Base-by-base conservation (phyloP, 2,329 filamentous ascomycete species). In the Fusarium sulawesiense region DNA sequence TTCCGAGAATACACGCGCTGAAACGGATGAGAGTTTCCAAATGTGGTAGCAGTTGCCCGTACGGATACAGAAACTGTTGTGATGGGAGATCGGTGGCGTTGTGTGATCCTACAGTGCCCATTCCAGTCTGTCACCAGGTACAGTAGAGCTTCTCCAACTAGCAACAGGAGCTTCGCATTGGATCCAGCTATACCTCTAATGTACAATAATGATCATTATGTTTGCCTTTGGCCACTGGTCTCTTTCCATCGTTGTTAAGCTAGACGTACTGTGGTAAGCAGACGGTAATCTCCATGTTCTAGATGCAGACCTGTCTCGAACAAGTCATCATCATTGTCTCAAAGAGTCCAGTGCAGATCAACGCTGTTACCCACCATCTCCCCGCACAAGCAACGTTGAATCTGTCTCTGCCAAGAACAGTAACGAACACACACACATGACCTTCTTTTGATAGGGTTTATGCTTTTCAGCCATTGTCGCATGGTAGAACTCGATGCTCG, bases 101-200 rank as follows among this genome's bases (percentile, higher is more conserved):
- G 44, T 66, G n/a, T n/a, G n/a, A n/a, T n/a, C n/a, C n/a, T n/a
- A n/a, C n/a, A n/a, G n/a, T n/a, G 41, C 46, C 46, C 61, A 64
- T 68, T 69, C 66, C 66, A 55, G 47, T 25, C 32, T 40, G 62
- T 66, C 63, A 64, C 56, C 59, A 46, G 60, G 42, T 54, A 16
- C 32, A 37, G 1, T 37, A 4, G 20, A 20, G 29, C 12, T 27
- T 40, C 56, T 57, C 20, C 34, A 60, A 29, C 46, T 34, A 34
- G 32, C 32, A 34, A 34, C 32, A 34, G 16, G 34, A 37, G 34
- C 34, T 37, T n/a, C 18, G 34, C 34, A n/a, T 37, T 37, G 18
- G 18, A 37, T 37, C 18, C 34, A 37, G 34, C 18, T 37, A 18
- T 6, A 7, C 29, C 29, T 30, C 2, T 30, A 30, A 13, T 30